Percentiles rank a stretch among this genome's conserved stretches.
phyloP scores from a whole-genome alignment of 2,329 filamentous ascomycete genomes.

The Fusarium chuoi region DNA sequence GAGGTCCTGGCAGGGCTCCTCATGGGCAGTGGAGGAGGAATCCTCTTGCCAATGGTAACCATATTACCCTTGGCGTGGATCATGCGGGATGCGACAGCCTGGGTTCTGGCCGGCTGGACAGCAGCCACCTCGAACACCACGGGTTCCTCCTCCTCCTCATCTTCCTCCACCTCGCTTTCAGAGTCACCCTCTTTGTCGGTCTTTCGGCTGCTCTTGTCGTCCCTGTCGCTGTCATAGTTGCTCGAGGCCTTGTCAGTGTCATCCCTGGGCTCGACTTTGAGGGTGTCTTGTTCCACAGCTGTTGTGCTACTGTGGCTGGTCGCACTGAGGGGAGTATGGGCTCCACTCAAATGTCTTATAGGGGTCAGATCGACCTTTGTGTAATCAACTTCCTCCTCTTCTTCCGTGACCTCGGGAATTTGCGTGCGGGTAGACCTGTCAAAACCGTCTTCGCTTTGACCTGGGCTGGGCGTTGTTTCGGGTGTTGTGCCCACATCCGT shows the following conservation, averaged over 20 bases:
- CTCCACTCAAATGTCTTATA: conserved; percentile 56
- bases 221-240: conserved; percentile 41
- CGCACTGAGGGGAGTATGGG: conserved; percentile 30
- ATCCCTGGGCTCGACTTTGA: conserved; percentile 39
- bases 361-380: conserved; percentile 67
- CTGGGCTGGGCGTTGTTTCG: conserved; percentile 64
- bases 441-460: conserved; percentile 63
- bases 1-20: conserved; percentile 77
- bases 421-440: conserved; percentile 55
- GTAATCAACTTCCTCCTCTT: conserved; percentile 68
- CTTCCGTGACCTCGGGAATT: conserved; percentile 51
- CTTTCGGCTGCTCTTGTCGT: conserved; percentile 43
- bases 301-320: conserved; percentile 38
- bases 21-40: conserved; percentile 80
- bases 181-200: conserved; percentile 42
- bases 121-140: conserved; percentile 75
- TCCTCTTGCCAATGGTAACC: conserved; percentile 84
- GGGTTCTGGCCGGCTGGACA: conserved; percentile 63
- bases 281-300: conserved; percentile 32
- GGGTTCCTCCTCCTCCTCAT: conserved; percentile 67
- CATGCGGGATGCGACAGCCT: conserved; percentile 71
- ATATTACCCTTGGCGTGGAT: conserved; percentile 80
- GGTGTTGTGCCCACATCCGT: conserved; percentile 65
- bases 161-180: conserved; percentile 31
- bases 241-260: conserved; percentile 41